These are phyloP conservation scores for Gossypium thurberi DNA, from an alignment of 345 rosid genomes.

Conservation along the genomic window DNA sequence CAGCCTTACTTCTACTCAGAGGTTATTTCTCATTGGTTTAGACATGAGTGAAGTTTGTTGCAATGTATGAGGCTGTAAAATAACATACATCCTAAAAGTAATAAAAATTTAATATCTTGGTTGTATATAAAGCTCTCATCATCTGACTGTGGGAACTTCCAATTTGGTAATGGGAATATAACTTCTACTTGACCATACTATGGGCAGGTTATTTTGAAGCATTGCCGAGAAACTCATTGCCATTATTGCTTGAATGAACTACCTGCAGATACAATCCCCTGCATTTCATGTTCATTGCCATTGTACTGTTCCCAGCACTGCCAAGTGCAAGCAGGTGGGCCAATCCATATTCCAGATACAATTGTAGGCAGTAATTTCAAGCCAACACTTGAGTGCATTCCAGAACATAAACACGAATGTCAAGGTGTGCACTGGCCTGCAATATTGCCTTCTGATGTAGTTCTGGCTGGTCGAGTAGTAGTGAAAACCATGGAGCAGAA, in stretches of 20 bases:
- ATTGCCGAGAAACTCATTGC: conserved; percentile 63
- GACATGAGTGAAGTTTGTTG: neutral
- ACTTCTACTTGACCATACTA: neutral
- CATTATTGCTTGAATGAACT: conserved; percentile 81
- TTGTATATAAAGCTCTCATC: neutral
- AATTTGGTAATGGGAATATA: neutral
- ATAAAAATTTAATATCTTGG: neutral
- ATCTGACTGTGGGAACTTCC: neutral
- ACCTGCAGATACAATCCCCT: conserved; percentile 65
- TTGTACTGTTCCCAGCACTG: conserved; percentile 73
- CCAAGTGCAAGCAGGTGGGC: conserved; percentile 51
- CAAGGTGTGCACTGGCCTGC: conserved; percentile 70
- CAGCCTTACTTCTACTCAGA: neutral
- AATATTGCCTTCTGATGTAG: conserved; percentile 61
- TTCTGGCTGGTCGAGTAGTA: conserved; percentile 68
- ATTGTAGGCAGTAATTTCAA: conserved; percentile 16
- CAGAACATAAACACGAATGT: conserved; percentile 85
- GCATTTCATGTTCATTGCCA: conserved; percentile 63
- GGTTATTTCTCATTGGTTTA: neutral
- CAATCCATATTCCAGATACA: conserved; percentile 26
- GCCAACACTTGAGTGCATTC: conserved; percentile 29
- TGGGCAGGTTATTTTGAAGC: conserved; percentile 55
- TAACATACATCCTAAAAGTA: neutral
- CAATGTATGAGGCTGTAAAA: neutral
- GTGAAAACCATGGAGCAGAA: conserved; percentile 42